Evolutionary conservation across 2,329 filamentous ascomycete species (phyloP), one percentile per base, ranked within the genome.

Genomic region (Penicillium sp.): DNA sequence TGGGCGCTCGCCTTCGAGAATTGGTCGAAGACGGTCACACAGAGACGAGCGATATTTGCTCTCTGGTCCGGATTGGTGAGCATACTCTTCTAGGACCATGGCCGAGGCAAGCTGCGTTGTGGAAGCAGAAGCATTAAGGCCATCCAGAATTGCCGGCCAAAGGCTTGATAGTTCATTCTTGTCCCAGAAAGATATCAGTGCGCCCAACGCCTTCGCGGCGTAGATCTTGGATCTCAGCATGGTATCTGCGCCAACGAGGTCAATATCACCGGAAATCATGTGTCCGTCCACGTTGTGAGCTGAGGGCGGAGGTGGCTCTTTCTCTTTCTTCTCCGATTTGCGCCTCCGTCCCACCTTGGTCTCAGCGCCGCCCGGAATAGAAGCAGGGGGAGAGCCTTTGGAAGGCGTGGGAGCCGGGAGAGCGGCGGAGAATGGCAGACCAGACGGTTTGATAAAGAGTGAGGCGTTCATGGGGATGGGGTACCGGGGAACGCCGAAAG

Each of bases 221-320:
- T 86, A 89, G n/a, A 95, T 88, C 63, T 93, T 89, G 8, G 92
- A 96, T 59, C 93, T 86, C 48, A 97, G 85, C 73, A 99, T 85
- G 7, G 87, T 87, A 58, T 99, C 94, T 66, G 89, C 84, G 32
- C 94, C 92, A 26, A 99, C 92, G 40, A 99, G 81, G 69, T 99
- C 95, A 45, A 97, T 88, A 67, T 99, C 95, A 50, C 95, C 94
- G 70, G 93, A 90, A 79, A 99, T 92, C 88, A 99, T 97, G 64
- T 96, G 92, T 10, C 92, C 94, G 72, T 99, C 94, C 18, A 99
- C 91, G 72, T 99, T 96, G 74, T 99, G 94, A 1, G 89, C 85
- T n/a, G 89, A 83, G 4, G 82, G 76, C 1, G 83, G 77, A 9
- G 82, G 75, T 29, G 92, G 88, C 53, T 94, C 90, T 56, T 81